phyloP scores from a whole-genome alignment of 1,284 basidiomycete genomes.

The Inonotus hispidus region DNA sequence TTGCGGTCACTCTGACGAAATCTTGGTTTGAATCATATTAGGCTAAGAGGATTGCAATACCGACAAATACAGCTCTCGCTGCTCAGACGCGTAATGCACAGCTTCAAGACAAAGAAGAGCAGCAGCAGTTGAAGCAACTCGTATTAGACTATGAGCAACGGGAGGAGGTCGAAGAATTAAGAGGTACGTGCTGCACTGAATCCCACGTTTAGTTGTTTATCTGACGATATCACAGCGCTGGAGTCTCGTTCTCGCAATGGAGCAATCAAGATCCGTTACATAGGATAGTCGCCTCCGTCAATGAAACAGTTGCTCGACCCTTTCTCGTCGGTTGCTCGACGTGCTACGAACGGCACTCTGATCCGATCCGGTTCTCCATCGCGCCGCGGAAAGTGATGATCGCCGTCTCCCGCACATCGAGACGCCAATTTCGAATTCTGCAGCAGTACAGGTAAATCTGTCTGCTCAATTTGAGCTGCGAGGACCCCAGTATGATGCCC shows the following conservation, averaged over 20 bases:
- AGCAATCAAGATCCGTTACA: conserved; percentile 67
- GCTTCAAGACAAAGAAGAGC: conserved; percentile 88
- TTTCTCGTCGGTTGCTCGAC: not conserved
- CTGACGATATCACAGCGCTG: conserved; percentile 40
- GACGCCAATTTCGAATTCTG: not conserved
- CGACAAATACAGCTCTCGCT: conserved; percentile 80
- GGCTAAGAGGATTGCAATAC: conserved; percentile 83
- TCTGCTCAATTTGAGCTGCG: not conserved
- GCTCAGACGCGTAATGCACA: conserved; percentile 87
- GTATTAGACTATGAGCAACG: conserved; percentile 84
- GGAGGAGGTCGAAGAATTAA: conserved; percentile 75
- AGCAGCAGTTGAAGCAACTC: conserved; percentile 91
- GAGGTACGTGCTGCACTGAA: conserved; percentile 40
- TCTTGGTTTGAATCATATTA: conserved; percentile 29
- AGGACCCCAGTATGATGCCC: not conserved
- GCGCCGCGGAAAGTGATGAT: not conserved
- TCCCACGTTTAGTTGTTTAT: not conserved
- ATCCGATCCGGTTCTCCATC: not conserved
- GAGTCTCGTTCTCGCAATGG: conserved; percentile 60
- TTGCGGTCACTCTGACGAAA: not conserved
- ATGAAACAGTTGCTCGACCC: not conserved
- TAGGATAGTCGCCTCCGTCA: conserved; percentile 40
- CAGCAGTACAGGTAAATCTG: not conserved
- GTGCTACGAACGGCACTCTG: not conserved
- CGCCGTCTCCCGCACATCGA: not conserved